A percentile compares a stretch with the other conserved stretches of the same genome.
Conservation (phyloP, 257 asterid species). For the Solanum medicagineum region DNA sequence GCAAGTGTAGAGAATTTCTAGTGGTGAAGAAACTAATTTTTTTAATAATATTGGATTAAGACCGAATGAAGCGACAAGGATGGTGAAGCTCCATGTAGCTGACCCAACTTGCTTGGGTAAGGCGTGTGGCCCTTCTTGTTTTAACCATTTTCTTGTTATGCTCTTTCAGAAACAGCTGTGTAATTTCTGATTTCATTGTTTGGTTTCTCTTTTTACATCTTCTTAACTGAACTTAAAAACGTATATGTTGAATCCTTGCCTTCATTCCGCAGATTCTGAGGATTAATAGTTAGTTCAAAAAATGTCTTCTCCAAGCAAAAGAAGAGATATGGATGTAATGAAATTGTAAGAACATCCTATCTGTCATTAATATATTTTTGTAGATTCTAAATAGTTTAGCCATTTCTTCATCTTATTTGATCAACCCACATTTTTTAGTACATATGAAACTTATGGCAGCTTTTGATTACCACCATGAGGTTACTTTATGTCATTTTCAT, state of each 20-base stretch:
- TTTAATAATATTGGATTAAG: not conserved
- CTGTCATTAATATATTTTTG: not conserved
- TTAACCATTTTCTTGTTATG: not conserved
- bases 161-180: not conserved
- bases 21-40: not conserved
- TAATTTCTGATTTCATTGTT: not conserved
- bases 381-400: not conserved
- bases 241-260: not conserved
- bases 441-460: not conserved
- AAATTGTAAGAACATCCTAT: constrained; percentile 46
- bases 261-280: not conserved
- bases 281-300: not conserved
- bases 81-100: not conserved
- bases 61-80: not conserved
- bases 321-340: constrained; percentile 97
- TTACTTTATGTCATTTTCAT: not conserved
- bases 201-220: not conserved
- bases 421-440: not conserved
- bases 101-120: not conserved
- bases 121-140: not conserved
- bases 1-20: not conserved
- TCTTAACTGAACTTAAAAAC: not conserved
- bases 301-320: constrained; percentile 93
- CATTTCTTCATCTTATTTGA: not conserved
- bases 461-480: not conserved